phyloP scores from a whole-genome alignment of 1,139 yeast species.

The Pichiaceae sp. region DNA sequence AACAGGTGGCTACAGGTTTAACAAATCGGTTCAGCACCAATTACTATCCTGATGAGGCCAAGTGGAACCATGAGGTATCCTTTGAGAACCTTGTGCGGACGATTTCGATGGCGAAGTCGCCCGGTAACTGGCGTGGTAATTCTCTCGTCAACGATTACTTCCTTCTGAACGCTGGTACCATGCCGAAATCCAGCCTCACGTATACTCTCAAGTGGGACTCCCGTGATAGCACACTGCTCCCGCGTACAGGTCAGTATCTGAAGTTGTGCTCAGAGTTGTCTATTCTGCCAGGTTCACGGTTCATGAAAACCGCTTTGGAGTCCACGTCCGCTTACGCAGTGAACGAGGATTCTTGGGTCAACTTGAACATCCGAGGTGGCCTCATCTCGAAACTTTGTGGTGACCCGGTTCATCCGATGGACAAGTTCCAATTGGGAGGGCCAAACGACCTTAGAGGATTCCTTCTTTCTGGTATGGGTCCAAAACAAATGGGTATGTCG shows the following conservation, averaged over 20 bases:
- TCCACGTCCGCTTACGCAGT: constrained; percentile 31
- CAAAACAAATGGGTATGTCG: constrained; percentile 52
- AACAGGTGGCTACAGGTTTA: constrained; percentile 51
- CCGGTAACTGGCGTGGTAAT: constrained; percentile 17
- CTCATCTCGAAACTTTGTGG: constrained; percentile 11
- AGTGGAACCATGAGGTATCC: constrained; percentile 43
- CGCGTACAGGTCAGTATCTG: constrained; percentile 47
- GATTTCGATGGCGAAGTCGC: constrained; percentile 31
- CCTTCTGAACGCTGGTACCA: constrained; percentile 46
- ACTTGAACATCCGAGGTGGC: constrained; percentile 44
- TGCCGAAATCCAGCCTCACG: constrained; percentile 48
- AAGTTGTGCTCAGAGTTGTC: constrained; percentile 49
- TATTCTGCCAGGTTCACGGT: constrained; percentile 21
- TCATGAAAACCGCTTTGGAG: constrained; percentile 41
- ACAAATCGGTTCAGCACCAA: constrained; percentile 39
- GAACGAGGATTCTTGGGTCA: constrained; percentile 16
- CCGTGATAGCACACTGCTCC: constrained; percentile 47
- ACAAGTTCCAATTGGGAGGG: constrained; percentile 54
- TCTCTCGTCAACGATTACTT: constrained; percentile 22
- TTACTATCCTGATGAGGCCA: constrained; percentile 22
- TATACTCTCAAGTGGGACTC: constrained; percentile 48
- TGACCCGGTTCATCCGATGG: constrained; percentile 54
- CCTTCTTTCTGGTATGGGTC: constrained; percentile 75
- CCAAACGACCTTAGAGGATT: constrained; percentile 80
- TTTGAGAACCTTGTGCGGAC: constrained; percentile 61